These are phyloP conservation scores for Carex myosuroides DNA, from an alignment of 176 grass and related monocot genomes.

Conservation along the genomic window DNA sequence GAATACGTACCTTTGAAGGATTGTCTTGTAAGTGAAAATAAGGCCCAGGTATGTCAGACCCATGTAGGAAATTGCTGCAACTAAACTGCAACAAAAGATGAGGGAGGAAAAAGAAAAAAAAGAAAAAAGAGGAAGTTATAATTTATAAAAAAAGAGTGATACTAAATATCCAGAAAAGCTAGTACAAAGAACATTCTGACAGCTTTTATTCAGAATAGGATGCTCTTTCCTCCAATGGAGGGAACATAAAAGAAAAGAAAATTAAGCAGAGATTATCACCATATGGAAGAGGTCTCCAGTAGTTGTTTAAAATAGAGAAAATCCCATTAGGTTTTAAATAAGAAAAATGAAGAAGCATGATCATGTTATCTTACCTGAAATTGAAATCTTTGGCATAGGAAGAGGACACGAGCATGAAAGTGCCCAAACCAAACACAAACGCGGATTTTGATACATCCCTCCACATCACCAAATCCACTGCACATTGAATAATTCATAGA, in stretches of 20 bases:
- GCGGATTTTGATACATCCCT: slow-evolving; percentile 83
- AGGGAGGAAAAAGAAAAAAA: not conserved
- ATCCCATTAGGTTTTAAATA: not conserved
- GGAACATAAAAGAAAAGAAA: not conserved
- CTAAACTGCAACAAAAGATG: slow-evolving; percentile 35
- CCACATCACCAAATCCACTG: slow-evolving; percentile 98
- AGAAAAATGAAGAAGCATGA: not conserved
- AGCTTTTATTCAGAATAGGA: not conserved
- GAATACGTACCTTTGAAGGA: slow-evolving; percentile 57
- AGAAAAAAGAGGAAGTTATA: not conserved
- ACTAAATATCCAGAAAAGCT: not conserved
- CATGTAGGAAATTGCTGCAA: slow-evolving; percentile 72
- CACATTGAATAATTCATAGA: not conserved
- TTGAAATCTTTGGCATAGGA: slow-evolving; percentile 81
- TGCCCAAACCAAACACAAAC: slow-evolving; percentile 85
- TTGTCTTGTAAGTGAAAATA: slow-evolving; percentile 63
- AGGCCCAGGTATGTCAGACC: slow-evolving; percentile 79
- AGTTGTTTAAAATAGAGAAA: not conserved
- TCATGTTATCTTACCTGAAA: slow-evolving; percentile 45
- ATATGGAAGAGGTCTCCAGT: not conserved
- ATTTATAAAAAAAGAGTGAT: not conserved
- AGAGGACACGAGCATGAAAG: slow-evolving; percentile 76
- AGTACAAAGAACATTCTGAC: not conserved
- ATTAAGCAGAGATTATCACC: not conserved
- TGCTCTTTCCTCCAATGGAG: not conserved